Percentiles rank a stretch among this genome's conserved stretches.
phyloP scores from a whole-genome alignment of 2,329 filamentous ascomycete genomes.

The Falciphora oryzae region DNA sequence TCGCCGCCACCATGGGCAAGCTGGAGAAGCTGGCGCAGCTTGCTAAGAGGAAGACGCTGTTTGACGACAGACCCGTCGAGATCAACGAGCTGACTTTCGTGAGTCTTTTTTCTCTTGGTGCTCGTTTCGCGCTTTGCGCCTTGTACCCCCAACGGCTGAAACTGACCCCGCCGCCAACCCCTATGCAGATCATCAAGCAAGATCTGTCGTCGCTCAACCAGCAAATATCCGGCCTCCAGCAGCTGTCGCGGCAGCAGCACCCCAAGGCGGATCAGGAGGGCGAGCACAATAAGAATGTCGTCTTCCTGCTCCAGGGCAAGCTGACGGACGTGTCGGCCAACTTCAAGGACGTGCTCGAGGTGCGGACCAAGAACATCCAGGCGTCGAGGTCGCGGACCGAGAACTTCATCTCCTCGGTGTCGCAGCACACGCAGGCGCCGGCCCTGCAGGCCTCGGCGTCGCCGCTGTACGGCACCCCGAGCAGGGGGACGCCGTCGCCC shows the following conservation, averaged over 20 bases:
- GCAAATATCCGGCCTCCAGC: slow-evolving; percentile 79
- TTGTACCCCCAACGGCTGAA: neutral
- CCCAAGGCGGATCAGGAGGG: slow-evolving; percentile 73
- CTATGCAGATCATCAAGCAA: slow-evolving; percentile 78
- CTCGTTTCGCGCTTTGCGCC: neutral
- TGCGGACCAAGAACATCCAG: slow-evolving; percentile 96
- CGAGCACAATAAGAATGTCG: slow-evolving; percentile 97
- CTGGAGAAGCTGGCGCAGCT: slow-evolving; percentile 88
- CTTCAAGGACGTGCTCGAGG: slow-evolving; percentile 96
- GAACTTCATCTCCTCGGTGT: slow-evolving; percentile 91
- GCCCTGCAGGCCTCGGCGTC: slow-evolving; percentile 61
- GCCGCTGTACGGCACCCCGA: slow-evolving; percentile 78
- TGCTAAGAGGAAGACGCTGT: slow-evolving; percentile 93
- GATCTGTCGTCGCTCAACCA: slow-evolving; percentile 79
- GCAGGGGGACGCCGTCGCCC: slow-evolving; percentile 59
- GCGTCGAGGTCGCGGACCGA: slow-evolving; percentile 87
- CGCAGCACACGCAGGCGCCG: slow-evolving; percentile 64
- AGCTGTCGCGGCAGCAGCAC: slow-evolving; percentile 70
- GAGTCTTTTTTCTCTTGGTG: neutral
- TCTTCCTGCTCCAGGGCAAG: slow-evolving; percentile 84
- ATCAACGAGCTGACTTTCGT: slow-evolving; percentile 96
- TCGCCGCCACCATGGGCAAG: slow-evolving; percentile 89
- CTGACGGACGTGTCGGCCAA: slow-evolving; percentile 88
- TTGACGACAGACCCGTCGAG: slow-evolving; percentile 93
- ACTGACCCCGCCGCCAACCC: neutral